phyloP scores from a whole-genome alignment of 2,329 filamentous ascomycete genomes.

The Dendryphion nanum region DNA sequence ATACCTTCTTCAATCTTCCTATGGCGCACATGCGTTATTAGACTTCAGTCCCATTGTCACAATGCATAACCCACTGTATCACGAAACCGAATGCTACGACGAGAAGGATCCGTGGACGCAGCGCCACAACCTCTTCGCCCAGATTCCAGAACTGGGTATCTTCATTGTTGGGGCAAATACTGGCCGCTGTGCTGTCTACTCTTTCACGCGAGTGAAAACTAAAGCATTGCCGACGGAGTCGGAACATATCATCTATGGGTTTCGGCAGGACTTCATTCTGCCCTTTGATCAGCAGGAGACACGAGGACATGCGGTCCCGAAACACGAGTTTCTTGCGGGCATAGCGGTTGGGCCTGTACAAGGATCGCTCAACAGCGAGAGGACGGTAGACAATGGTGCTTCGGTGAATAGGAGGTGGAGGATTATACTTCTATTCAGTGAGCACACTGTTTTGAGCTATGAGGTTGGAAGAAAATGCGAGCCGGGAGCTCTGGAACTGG shows the following conservation, averaged over 20 bases:
- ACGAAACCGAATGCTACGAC: constrained; percentile 6
- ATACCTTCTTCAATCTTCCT: constrained; percentile 42
- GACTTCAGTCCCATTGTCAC: constrained; percentile 33
- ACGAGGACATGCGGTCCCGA: constrained; percentile 26
- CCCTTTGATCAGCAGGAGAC: constrained; percentile 58
- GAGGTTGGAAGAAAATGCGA: background rate
- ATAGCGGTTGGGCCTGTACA: constrained; percentile 67
- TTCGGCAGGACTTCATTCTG: constrained; percentile 58
- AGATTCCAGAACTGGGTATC: constrained; percentile 69
- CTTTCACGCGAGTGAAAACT: constrained; percentile 48
- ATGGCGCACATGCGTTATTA: constrained; percentile 4
- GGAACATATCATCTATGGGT: constrained; percentile 34
- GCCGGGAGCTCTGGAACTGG: background rate
- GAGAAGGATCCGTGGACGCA: constrained; percentile 11
- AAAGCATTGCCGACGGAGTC: constrained; percentile 38
- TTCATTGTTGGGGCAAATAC: constrained; percentile 66
- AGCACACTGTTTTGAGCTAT: background rate
- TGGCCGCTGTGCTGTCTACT: constrained; percentile 63
- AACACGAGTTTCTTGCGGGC: constrained; percentile 56
- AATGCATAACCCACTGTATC: constrained; percentile 35
- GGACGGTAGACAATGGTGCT: constrained; percentile 25
- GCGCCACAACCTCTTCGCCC: constrained; percentile 61
- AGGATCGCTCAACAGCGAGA: constrained; percentile 31
- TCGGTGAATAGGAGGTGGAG: constrained; percentile 53
- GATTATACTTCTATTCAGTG: constrained; percentile 56